phyloP scores from a whole-genome alignment of 257 asterid species.

The Cruciata laevipes region DNA sequence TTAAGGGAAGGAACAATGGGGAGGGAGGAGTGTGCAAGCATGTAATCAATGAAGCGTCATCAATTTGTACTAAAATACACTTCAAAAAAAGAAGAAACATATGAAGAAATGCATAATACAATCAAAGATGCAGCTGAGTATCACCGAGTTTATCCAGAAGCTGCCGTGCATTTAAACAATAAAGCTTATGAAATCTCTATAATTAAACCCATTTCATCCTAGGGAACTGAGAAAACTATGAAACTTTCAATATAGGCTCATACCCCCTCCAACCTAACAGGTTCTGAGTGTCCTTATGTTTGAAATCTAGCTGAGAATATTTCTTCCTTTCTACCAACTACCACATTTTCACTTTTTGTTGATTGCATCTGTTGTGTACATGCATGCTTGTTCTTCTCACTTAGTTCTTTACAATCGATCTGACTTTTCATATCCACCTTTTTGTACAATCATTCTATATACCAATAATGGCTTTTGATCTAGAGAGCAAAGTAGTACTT shows the following conservation, averaged over 20 bases:
- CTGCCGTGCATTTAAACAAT: not conserved
- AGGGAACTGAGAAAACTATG: not conserved
- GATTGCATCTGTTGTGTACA: not conserved
- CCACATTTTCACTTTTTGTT: not conserved
- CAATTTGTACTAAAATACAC: not conserved
- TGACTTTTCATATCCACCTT: not conserved
- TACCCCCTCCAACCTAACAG: not conserved
- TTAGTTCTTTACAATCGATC: not conserved
- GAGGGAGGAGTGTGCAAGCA: not conserved
- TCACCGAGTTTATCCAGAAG: not conserved
- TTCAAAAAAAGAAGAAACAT: not conserved
- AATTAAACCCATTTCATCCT: not conserved
- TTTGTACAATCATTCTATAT: not conserved
- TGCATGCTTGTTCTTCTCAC: not conserved
- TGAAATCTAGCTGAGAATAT: not conserved
- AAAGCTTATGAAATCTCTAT: not conserved
- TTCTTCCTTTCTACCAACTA: not conserved
- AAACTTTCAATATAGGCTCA: not conserved
- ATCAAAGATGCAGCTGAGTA: not conserved
- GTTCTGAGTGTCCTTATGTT: not conserved
- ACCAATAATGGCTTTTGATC: not conserved
- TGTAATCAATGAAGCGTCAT: not conserved
- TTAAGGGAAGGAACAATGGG: not conserved
- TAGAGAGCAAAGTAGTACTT: not conserved
- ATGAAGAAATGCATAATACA: not conserved